Base-by-base conservation (phyloP, 2,329 filamentous ascomycete species). In the Clarireedia hainanense region DNA sequence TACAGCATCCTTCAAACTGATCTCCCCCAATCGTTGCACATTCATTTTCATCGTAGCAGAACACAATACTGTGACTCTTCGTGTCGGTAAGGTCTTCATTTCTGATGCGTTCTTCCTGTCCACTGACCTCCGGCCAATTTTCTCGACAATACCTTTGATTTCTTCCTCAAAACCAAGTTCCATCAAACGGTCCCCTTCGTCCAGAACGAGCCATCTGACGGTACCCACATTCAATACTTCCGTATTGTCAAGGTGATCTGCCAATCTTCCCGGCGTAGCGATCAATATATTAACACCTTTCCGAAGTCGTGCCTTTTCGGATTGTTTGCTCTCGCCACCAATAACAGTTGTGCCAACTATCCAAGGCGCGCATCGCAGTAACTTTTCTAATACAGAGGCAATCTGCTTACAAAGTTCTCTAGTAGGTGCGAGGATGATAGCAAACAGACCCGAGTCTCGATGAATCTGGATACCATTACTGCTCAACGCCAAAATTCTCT, bases 41-140 rank as follows among this genome's bases (percentile, higher is more conserved):
- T 92, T 94, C 84, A 95, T 91, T 74, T 96, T 96, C 85, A 99
- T 88, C 0, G 94, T 99, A 3, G 94, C 94, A 4, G 94, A 99
- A 71, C 94, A 99, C 2, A 99, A 80, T 4, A 99, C 80, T 0
- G 94, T 97, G 1, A 89, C 86, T 55, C 91, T 82, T 61, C 91
- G 81, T 52, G 83, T 83, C 0, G 90, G 86, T 6, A 96, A 77
- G 4, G 86, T 76, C 24, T 59, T 81, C 39, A 86, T 76, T 2
- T 74, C 71, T 4, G 79, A 73, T 5, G 79, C 77, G 51, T 84
- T 82, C 39, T 80, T 79, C 30, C 81, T 82, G 55, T 79, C 80
- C 55, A 80, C 79, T 39, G 79, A 75, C 55, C 86, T 79, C 46
- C 84, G 74, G 60, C 91, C 85, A 55, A 97, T 81, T 60, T 87